A percentile compares a stretch with the other conserved stretches of the same genome.
phyloP scores from a whole-genome alignment of 768 basidiomycete genomes.

The Lactarius sanguifluus region DNA sequence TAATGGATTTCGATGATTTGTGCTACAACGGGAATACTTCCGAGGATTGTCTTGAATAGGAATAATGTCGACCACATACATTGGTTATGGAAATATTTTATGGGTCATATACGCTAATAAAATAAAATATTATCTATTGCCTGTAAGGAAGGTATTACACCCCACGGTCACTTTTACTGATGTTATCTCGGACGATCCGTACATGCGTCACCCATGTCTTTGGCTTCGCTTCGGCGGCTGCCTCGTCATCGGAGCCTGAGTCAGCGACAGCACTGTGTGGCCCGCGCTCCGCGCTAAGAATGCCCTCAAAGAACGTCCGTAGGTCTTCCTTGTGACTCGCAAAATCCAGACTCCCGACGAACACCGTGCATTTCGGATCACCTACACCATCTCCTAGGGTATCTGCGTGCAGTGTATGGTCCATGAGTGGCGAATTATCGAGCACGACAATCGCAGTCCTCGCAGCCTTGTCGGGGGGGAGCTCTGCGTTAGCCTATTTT shows the following conservation, averaged over 20 bases:
- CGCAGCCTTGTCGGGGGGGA: slow-evolving; percentile 76
- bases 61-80: no score
- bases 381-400: slow-evolving; percentile 46
- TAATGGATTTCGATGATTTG: no score
- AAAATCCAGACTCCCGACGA: slow-evolving; percentile 93
- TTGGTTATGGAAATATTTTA: no score
- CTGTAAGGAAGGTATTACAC: no score
- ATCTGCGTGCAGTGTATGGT: slow-evolving; percentile 79
- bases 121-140: no score
- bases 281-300: slow-evolving; percentile 71
- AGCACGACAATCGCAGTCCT: slow-evolving; percentile 53
- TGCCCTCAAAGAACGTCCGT: slow-evolving; percentile 78
- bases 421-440: slow-evolving; percentile 74
- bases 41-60: no score
- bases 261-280: slow-evolving; percentile 41
- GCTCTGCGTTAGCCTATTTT: no score
- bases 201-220: slow-evolving; percentile 76
- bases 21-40: no score
- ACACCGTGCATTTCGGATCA: slow-evolving; percentile 82
- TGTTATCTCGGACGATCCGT: slow-evolving; percentile 86
- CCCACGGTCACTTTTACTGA: no score
- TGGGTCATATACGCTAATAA: no score
- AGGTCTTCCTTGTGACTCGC: slow-evolving; percentile 89
- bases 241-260: slow-evolving; percentile 34
- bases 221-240: slow-evolving; percentile 38